Evolutionary conservation across 2,329 filamentous ascomycete species (phyloP).

Genomic region (Phyllosticta paracitricarpa): DNA sequence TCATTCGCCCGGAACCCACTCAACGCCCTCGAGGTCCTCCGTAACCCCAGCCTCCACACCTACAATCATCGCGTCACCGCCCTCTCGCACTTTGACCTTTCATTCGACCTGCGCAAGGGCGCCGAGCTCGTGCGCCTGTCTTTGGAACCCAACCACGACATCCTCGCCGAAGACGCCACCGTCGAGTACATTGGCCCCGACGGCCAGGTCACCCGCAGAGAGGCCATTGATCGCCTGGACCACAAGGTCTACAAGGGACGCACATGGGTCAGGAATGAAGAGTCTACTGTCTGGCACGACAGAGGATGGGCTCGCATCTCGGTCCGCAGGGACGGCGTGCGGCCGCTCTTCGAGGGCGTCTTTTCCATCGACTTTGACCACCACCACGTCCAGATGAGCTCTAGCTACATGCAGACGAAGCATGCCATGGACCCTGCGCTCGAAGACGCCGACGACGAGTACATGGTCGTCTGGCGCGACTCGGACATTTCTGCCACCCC

Average conservation of each 20-base stretch:
- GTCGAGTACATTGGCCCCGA: constrained; percentile 63
- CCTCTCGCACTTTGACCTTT: constrained; percentile 73
- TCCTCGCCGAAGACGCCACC: constrained; percentile 65
- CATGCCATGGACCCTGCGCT: constrained; percentile 61
- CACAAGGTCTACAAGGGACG: constrained; percentile 80
- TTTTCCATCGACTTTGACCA: constrained; percentile 74
- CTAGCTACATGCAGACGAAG: constrained; percentile 63
- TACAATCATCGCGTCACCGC: constrained; percentile 70
- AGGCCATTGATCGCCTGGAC: constrained; percentile 59
- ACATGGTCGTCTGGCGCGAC: constrained; percentile 86
- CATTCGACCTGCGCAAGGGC: constrained; percentile 58
- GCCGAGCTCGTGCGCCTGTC: constrained; percentile 57
- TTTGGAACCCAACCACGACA: constrained; percentile 84
- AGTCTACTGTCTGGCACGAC: constrained; percentile 60
- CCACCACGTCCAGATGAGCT: constrained; percentile 73
- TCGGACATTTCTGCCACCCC: constrained; percentile 57
- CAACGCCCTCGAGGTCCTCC: constrained; percentile 59
- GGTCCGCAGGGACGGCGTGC: constrained; percentile 62
- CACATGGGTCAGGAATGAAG: constrained; percentile 54
- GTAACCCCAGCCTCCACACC: constrained; percentile 67
- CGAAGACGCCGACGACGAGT: constrained; percentile 50
- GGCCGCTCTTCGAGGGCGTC: constrained; percentile 80
- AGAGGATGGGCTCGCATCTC: constrained; percentile 82
- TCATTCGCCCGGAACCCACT: constrained; percentile 57
- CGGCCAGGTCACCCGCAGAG: constrained; percentile 56